These are phyloP conservation scores for Blastobotrys malaysiensis DNA, from an alignment of 1,139 yeast genomes.

Conservation along the genomic window DNA sequence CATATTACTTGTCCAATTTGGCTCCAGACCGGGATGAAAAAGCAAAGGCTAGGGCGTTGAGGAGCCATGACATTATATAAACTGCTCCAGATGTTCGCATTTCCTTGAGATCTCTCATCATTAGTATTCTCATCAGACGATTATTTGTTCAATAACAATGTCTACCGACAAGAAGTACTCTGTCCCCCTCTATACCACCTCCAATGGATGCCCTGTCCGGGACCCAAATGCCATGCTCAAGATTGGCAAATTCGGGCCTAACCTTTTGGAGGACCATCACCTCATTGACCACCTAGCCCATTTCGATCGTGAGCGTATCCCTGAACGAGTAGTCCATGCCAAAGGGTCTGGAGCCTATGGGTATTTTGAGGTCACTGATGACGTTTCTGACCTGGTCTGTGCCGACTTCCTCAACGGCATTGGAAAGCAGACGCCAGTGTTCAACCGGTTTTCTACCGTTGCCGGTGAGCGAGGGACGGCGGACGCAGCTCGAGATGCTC, in stretches of 20 bases:
- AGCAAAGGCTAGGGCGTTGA: neutral
- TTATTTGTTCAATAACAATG: neutral
- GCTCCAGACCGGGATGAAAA: neutral
- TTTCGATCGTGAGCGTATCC: conserved; percentile 78
- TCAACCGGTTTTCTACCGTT: conserved; percentile 77
- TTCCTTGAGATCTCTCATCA: neutral
- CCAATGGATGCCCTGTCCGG: conserved; percentile 66
- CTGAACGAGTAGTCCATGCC: conserved; percentile 85
- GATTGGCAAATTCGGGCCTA: conserved; percentile 68
- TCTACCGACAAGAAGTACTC: neutral
- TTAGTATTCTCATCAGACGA: neutral
- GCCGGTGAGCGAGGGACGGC: conserved; percentile 82
- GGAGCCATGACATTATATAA: too few relatives aligned
- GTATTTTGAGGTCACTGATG: conserved; percentile 72
- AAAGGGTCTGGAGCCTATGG: conserved; percentile 84
- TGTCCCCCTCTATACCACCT: conserved; percentile 49
- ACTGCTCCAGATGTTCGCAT: neutral
- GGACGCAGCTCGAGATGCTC: conserved; percentile 80
- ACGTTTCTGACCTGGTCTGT: conserved; percentile 62
- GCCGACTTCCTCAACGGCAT: conserved; percentile 63
- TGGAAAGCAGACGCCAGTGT: conserved; percentile 67
- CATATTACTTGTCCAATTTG: neutral
- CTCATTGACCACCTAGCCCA: conserved; percentile 70
- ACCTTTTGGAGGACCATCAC: conserved; percentile 69
- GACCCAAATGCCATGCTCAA: conserved; percentile 67